Percentiles rank a stretch among this genome's conserved stretches.
These are phyloP conservation scores for Brasenia schreberi DNA, from an alignment of 164 flowering plant genomes.

Conservation along the genomic window DNA sequence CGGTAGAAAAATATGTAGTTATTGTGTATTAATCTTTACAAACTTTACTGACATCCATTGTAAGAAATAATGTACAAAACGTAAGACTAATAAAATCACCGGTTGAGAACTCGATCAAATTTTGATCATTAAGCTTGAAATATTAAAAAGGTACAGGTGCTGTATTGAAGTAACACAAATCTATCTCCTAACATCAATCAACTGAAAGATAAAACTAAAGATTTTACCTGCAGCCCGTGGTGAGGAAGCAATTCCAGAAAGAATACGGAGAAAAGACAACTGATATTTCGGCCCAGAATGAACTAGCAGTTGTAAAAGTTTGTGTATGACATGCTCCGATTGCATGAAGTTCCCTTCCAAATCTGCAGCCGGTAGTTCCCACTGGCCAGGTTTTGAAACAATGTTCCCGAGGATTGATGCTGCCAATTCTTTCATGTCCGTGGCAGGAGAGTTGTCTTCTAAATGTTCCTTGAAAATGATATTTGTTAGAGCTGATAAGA, in stretches of 20 bases:
- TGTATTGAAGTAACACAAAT: no score
- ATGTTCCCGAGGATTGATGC: conserved; percentile 25
- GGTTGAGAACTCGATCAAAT: no score
- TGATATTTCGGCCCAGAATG: conserved; percentile 29
- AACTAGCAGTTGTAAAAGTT: conserved; percentile 23
- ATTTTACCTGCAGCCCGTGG: conserved; percentile 51
- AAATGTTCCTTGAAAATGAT: conserved; percentile 22
- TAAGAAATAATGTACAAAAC: no score
- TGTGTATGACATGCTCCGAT: conserved; percentile 26
- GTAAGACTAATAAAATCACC: no score
- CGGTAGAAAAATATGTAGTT: no score
- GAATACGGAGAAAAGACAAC: conserved; percentile 30
- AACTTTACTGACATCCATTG: no score
- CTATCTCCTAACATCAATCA: no score
- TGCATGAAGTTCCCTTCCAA: conserved; percentile 31
- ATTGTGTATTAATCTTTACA: no score
- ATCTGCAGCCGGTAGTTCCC: conserved; percentile 44
- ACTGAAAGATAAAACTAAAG: neutral
- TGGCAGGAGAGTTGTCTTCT: conserved; percentile 1
- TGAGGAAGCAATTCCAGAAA: conserved; percentile 43
- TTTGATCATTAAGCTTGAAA: no score
- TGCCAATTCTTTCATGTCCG: conserved; percentile 21
- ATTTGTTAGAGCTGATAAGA: conserved; percentile 26
- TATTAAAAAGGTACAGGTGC: no score
- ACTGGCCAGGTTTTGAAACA: conserved; percentile 39